Base-by-base conservation (phyloP, 2,329 filamentous ascomycete genomes). In the Chrysosporium queenslandicum region DNA sequence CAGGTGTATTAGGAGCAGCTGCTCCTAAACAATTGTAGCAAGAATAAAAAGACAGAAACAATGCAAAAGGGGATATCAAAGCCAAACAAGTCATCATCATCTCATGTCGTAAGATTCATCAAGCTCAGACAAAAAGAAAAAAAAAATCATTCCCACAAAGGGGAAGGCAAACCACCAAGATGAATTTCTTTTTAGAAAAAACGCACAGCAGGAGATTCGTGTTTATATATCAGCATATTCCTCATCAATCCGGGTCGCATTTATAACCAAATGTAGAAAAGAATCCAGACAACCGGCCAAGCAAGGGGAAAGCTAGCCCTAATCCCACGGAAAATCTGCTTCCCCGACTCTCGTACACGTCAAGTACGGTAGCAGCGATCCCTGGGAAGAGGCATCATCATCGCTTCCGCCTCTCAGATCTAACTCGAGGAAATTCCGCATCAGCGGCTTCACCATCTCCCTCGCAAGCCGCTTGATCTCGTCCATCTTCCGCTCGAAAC, bases 401-500 rank as follows among this genome's bases (percentile, higher is more conserved):
- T 59, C 46, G 20, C 65, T 54, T 34, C 57, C 61, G 25, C 61
- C 61, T 47, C 77, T 74, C 50, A 87, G 67, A 65, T 94, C 88
- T 45, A 94, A 76, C 68, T 95, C 87, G 11, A 96, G 76, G 49
- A 83, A 86, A 63, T 87, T 92, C 48, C 85, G 79, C 83, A 94
- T 94, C 11, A 96, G 73, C 3, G 90, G 90, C 54, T 83, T 82
- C 6, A 96, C 90, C 14, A 85, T 76, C 62, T 94, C 87, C 50
- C 86, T 77, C 5, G 90, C 91, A 63, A 91, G 78, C 52, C 79
- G 78, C 71, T 95, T 96, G 51, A 96, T 75, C 72, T 96, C 90
- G 54, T 95, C 88, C 59, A 96, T 78, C 52, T 88, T 79, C 62
- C 86, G 82, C 72, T 96, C 91, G 60, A 96, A 94, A 3, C 86